Conservation (phyloP, 2,329 filamentous ascomycete genomes). For the Paraconiothyrium sp. region DNA sequence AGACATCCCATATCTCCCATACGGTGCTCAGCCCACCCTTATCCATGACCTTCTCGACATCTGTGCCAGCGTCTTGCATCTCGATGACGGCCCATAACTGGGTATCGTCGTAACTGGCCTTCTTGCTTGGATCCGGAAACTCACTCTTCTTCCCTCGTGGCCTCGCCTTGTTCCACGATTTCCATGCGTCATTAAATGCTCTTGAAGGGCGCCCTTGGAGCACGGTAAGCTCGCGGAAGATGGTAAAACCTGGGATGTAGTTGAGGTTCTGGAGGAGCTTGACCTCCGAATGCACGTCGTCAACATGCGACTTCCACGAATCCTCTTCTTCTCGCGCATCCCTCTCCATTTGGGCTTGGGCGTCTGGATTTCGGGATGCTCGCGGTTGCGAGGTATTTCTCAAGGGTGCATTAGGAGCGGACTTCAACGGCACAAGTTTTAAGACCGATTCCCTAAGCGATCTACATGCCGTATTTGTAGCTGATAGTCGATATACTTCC, state of each 20-base stretch:
- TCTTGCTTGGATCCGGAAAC: slow-evolving; percentile 66
- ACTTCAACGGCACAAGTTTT: slow-evolving; percentile 53
- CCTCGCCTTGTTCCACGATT: slow-evolving; percentile 54
- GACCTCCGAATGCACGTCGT: slow-evolving; percentile 58
- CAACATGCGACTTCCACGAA: slow-evolving; percentile 54
- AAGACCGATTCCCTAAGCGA: slow-evolving; percentile 57
- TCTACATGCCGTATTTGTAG: slow-evolving; percentile 35
- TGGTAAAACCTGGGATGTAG: slow-evolving; percentile 69
- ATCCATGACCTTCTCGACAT: slow-evolving; percentile 57
- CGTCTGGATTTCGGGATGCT: slow-evolving; percentile 59
- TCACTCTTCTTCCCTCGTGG: slow-evolving; percentile 57
- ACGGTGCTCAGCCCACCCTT: slow-evolving; percentile 48
- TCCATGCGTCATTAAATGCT: slow-evolving; percentile 59
- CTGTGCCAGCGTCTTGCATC: slow-evolving; percentile 71
- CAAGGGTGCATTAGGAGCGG: slow-evolving; percentile 46
- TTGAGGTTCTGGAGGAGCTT: slow-evolving; percentile 66
- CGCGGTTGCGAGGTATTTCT: slow-evolving; percentile 41
- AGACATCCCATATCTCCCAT: slow-evolving; percentile 68
- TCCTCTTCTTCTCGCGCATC: slow-evolving; percentile 50
- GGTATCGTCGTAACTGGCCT: slow-evolving; percentile 61
- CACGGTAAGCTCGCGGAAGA: slow-evolving; percentile 67
- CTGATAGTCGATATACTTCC: slow-evolving; percentile 69
- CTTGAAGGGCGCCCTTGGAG: slow-evolving; percentile 65
- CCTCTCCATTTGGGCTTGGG: slow-evolving; percentile 40
- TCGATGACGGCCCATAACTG: slow-evolving; percentile 72